Conservation (phyloP, 140 eudicot species). For the Flaveria floridana region DNA sequence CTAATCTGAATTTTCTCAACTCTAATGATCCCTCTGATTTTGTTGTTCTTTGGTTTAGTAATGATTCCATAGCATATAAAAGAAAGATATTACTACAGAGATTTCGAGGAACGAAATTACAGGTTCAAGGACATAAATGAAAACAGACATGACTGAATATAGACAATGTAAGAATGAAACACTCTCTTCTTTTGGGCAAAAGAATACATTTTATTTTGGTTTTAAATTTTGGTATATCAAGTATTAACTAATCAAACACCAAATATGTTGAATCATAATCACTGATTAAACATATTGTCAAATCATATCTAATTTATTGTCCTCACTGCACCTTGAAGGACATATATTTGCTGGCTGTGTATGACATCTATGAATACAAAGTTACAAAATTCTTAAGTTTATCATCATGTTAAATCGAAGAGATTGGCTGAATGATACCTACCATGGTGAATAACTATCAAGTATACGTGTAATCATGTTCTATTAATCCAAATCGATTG, state of each 20-base stretch:
- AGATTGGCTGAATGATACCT: neutral
- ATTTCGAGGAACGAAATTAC: too few species aligned
- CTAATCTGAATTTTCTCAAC: too few species aligned
- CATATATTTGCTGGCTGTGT: neutral
- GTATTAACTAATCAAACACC: neutral
- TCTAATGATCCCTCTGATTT: too few species aligned
- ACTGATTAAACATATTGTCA: neutral
- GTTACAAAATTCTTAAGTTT: neutral
- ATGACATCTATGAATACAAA: neutral
- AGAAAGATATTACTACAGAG: too few species aligned
- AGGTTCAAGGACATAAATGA: too few species aligned
- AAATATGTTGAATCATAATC: neutral
- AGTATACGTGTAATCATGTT: neutral
- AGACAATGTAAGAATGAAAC: too few species aligned
- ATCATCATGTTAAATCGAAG: constrained; percentile 10
- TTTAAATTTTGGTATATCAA: neutral
- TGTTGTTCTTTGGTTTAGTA: too few species aligned
- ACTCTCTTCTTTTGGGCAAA: neutral
- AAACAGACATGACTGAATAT: too few species aligned
- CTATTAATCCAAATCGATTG: neutral
- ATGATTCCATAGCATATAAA: too few species aligned
- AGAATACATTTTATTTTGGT: constrained; percentile 7
- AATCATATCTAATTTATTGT: neutral
- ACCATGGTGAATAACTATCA: neutral
- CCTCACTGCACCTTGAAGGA: neutral